phyloP scores from a whole-genome alignment of 768 basidiomycete species.

The Naganishia randhawae region DNA sequence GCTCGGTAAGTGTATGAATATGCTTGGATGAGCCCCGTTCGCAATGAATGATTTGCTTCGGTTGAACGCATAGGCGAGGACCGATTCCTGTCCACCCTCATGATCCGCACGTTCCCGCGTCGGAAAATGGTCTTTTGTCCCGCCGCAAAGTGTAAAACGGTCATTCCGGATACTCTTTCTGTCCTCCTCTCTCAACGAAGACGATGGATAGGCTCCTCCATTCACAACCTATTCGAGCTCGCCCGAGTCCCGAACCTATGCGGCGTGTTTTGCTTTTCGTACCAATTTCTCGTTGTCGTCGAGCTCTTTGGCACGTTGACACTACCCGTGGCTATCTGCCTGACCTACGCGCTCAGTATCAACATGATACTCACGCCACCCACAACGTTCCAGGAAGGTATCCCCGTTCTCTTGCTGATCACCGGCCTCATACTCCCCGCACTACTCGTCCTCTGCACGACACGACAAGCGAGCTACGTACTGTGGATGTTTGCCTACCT shows the following conservation, averaged over 20 bases:
- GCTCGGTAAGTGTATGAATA: constrained; percentile 50
- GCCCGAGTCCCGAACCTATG: constrained; percentile 93
- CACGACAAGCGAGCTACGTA: constrained; percentile 88
- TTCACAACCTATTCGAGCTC: constrained; percentile 99
- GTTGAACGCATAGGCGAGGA: constrained; percentile 71
- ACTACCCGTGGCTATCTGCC: constrained; percentile 83
- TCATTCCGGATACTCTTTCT: constrained; percentile 91
- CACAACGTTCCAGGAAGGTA: constrained; percentile 79
- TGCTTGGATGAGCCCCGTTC: background rate
- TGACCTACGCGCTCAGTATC: constrained; percentile 84
- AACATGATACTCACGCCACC: constrained; percentile 77
- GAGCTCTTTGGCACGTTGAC: constrained; percentile 63
- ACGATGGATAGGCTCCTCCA: constrained; percentile 98
- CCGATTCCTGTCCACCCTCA: constrained; percentile 94
- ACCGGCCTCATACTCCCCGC: constrained; percentile 92
- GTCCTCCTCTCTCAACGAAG: constrained; percentile 93
- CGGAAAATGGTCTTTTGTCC: constrained; percentile 99
- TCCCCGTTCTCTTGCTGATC: constrained; percentile 81
- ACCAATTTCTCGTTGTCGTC: constrained; percentile 99
- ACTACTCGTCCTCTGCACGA: constrained; percentile 86
- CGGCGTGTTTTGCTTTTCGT: constrained; percentile 99
- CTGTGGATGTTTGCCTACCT: constrained; percentile 98
- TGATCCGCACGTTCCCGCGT: constrained; percentile 93
- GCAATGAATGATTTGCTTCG: background rate
- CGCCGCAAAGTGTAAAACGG: constrained; percentile 87